These are phyloP conservation scores for Bipolaris victoriae DNA, from an alignment of 2,329 filamentous ascomycete genomes.

Conservation along the genomic window DNA sequence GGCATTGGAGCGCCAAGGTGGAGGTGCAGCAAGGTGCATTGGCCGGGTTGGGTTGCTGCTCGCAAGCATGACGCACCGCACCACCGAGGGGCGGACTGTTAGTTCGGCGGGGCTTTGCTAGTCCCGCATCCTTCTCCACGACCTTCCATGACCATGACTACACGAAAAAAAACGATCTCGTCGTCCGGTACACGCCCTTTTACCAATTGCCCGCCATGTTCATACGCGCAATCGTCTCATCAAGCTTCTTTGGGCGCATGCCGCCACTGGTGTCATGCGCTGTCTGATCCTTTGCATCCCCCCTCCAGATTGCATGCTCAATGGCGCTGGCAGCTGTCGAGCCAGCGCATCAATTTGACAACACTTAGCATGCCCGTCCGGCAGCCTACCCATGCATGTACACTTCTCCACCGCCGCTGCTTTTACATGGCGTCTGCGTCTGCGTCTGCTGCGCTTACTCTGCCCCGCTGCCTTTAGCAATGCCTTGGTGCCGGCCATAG, in stretches of 20 bases:
- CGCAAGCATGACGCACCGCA: conserved; percentile 38
- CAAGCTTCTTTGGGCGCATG: conserved; percentile 19
- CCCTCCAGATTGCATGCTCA: conserved; percentile 48
- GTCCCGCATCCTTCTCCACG: conserved; percentile 36
- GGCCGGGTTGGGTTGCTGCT: conserved; percentile 23
- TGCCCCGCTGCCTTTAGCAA: conserved; percentile 46
- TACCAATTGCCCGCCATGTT: conserved; percentile 22
- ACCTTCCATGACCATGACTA: conserved; percentile 28
- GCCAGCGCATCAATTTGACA: conserved; percentile 52
- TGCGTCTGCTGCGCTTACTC: conserved; percentile 50
- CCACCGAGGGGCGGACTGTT: conserved; percentile 31
- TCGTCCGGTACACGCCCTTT: conserved; percentile 19
- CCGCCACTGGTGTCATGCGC: conserved; percentile 39
- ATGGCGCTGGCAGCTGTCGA: conserved; percentile 50
- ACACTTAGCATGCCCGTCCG: conserved; percentile 49
- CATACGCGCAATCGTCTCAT: conserved; percentile 19
- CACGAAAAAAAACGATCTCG: not conserved
- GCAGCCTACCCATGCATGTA: conserved; percentile 50
- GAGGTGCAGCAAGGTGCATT: conserved; percentile 26
- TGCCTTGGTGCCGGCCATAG: conserved; percentile 34
- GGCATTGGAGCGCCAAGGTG: conserved; percentile 31
- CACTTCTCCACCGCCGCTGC: conserved; percentile 43
- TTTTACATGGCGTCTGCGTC: conserved; percentile 41
- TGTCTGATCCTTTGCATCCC: conserved; percentile 44
- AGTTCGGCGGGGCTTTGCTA: conserved; percentile 31